Evolutionary conservation across 1,284 basidiomycete species (phyloP), one percentile per base, ranked within the genome.

Genomic region (Fomitopsis palustris): DNA sequence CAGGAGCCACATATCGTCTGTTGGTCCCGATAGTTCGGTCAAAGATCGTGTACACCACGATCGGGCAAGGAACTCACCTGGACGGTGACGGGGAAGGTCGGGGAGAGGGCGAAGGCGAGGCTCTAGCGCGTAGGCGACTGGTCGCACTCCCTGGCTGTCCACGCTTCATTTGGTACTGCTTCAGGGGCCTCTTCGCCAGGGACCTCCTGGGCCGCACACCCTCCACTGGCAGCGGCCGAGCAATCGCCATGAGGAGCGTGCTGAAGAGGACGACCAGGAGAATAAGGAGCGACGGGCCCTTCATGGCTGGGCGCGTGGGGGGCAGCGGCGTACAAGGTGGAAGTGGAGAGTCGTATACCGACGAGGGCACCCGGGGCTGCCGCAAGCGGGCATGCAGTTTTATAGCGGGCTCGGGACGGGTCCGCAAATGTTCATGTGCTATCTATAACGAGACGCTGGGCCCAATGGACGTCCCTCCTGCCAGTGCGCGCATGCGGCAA

Each of bases 231-330:
- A 64, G 57, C 33, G 61, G 63, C 58, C 29, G 62, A 21, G 64
- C 59, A 38, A 56, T 16, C 27, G 58, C 57, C 19, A 52, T 19
- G 33, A 63, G 55, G 31, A 65, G 57, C 29, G 62, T 58, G 55
- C 64, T 53, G 23, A 62, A 57, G 27, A 66, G 45, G 58, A 65
- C 31, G 42, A 64, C 53, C 51, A 64, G 37, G 61, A 64, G 57
- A 55, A 66, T 60, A 58, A 65, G 59, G 55, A 64, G 51, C 53
- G 63, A 37, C 53, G 63, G 63, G 61, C 62, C 58, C 39, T 64
- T 53, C 65, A 66, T 66, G 59, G 10, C 53, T 52, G 54, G 10
- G 9, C 19, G 7, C n/a, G 23, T 21, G 12, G 42, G 45, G 14
- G 23, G 45, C 45, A 16, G 45, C 45, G 10, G 9, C 21, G 45